Base-by-base conservation (phyloP, 495 filamentous ascomycete genomes). In the Melanomma pulvis-pyrius region DNA sequence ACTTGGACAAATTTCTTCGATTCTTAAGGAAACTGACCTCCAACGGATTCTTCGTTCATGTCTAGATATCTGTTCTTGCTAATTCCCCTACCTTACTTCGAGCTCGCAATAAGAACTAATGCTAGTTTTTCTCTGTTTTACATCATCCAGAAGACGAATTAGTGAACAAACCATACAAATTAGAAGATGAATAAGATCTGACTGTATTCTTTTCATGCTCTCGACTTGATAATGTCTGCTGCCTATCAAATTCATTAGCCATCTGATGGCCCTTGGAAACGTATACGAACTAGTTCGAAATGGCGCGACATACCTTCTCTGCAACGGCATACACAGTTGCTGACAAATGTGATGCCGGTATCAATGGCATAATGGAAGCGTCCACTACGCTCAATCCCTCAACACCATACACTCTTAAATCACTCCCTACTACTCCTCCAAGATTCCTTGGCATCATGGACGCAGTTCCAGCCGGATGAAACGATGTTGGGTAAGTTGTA, bases 301-400 rank as follows among this genome's bases (percentile, higher is more conserved):
- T n/a, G 17, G 13, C 4, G 9, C 2, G 9, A 44, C 4, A 44
- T 44, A 44, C 39, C 50, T 62, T 68, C 50, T 68, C 64, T n/a
- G 48, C 64, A 55, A 68, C 64, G 12, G 62, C 67, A 61, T 72
- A 72, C 17, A 73, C 55, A 26, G 62, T 73, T 7, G 62, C 47
- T 17, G 29, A 53, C 67, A 67, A 59, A 39, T 63, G 57, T 19
- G 57, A 29, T 11, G 44, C 51, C n/a, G 62, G 61, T 28, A 69
- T 62, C 22, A 71, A 22, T 21, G 71, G 71, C 28, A 71, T 21
- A 15, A 73, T 56, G 29, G 57, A 63, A 19, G 71, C 69, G 60
- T 72, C 71, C n/a, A 67, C 63, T 5, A 67, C 53, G 17, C 48
- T 55, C 29, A 68, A 30, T 4, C 41, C 28, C 9, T 53, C 44